Conservation (phyloP, 225 moss, liverwort and hornwort species). For the Physcomitrellopsis africana region DNA sequence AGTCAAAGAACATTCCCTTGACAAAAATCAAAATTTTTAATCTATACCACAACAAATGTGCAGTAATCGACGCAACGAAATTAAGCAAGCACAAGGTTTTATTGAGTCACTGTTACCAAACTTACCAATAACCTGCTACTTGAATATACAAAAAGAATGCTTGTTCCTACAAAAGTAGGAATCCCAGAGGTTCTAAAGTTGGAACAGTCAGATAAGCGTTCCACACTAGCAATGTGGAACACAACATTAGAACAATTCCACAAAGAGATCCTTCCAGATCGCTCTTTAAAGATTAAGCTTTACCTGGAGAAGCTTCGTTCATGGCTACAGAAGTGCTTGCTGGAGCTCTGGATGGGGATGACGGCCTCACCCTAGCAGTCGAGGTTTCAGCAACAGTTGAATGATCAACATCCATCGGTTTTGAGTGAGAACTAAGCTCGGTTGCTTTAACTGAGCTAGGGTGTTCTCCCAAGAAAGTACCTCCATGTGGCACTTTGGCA, state of each 20-base stretch:
- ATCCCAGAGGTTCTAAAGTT: neutral
- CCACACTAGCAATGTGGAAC: neutral
- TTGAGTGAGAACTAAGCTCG: neutral
- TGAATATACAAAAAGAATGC: neutral
- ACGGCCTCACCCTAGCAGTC: neutral
- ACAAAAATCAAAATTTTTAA: neutral
- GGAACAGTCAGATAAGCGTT: neutral
- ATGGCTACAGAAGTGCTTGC: constrained; percentile 7
- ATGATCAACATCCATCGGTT: constrained; percentile 6
- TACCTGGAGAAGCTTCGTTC: constrained; percentile 28
- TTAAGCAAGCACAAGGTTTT: neutral
- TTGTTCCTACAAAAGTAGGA: neutral
- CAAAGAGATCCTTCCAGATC: neutral
- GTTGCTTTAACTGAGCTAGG: neutral
- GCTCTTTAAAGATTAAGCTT: constrained; percentile 1
- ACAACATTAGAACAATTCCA: neutral
- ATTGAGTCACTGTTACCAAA: neutral
- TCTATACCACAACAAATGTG: constrained; percentile 7
- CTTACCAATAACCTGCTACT: constrained; percentile 1
- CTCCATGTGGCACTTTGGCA: neutral
- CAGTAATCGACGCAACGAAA: constrained; percentile 3
- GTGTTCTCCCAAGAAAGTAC: neutral
- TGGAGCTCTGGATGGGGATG: constrained; percentile 17
- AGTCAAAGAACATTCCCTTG: constrained; percentile 1
- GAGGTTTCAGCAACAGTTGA: constrained; percentile 16